phyloP scores from a whole-genome alignment of 768 basidiomycete species.

The Psilocybe azurescens region DNA sequence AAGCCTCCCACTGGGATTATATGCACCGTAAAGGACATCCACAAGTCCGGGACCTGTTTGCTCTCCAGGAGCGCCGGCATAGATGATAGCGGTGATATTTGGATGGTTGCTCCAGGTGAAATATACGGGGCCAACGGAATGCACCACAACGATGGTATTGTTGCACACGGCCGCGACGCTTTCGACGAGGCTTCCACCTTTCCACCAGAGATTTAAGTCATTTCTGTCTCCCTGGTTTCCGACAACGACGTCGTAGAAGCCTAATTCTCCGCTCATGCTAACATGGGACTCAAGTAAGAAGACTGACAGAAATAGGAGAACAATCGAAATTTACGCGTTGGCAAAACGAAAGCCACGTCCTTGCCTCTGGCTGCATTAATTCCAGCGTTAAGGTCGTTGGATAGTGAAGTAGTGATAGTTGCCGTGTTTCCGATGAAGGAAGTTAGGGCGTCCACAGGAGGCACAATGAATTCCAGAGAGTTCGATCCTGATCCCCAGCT shows the following conservation, averaged over 20 bases:
- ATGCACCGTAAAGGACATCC: conserved; percentile 77
- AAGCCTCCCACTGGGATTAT: conserved; percentile 78
- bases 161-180: conserved; percentile 69
- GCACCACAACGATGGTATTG: conserved; percentile 83
- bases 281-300: conserved; percentile 28
- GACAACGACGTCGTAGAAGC: conserved; percentile 62
- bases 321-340: conserved; percentile 47
- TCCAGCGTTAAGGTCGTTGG: conserved; percentile 46
- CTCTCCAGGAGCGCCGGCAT: conserved; percentile 65
- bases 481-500: conserved; percentile 61
- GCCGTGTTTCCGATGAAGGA: conserved; percentile 43
- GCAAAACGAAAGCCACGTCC: conserved; percentile 65
- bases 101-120: conserved; percentile 78
- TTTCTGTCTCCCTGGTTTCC: conserved; percentile 67
- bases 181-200: conserved; percentile 55
- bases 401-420: conserved; percentile 45
- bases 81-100: conserved; percentile 71
- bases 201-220: conserved; percentile 62
- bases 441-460: conserved; percentile 52
- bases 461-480: conserved; percentile 47
- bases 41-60: conserved; percentile 81
- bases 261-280: conserved; percentile 57
- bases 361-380: conserved; percentile 47
- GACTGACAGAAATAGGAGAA: conserved; percentile 32
- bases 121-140: conserved; percentile 78